Evolutionary conservation across 148 eudicot species (phyloP).

Genomic region (Heliamphora exappendiculata): DNA sequence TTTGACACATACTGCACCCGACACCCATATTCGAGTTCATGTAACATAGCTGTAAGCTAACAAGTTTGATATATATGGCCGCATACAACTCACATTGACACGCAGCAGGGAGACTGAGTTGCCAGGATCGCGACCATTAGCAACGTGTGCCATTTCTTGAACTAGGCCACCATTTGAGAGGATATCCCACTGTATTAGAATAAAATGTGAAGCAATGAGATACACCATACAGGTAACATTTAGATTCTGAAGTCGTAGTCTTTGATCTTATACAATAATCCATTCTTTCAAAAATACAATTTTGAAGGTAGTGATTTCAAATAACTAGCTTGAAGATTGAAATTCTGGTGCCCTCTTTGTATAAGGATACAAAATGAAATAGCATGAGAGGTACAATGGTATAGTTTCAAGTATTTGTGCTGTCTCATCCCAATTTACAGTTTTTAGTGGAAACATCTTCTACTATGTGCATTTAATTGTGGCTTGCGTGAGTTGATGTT

Average conservation of each 20-base stretch:
- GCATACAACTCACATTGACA: constrained; percentile 58
- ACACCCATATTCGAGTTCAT: too few relatives aligned
- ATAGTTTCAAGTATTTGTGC: not conserved
- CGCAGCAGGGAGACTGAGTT: constrained; percentile 66
- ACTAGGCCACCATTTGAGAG: constrained; percentile 67
- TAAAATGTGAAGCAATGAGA: not conserved
- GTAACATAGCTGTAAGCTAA: not conserved
- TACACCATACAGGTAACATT: not conserved
- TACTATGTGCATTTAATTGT: not conserved
- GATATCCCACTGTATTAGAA: constrained; percentile 42
- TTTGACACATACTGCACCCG: too few relatives aligned
- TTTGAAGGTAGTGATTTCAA: not conserved
- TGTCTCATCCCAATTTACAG: not conserved
- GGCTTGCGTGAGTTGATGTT: not conserved
- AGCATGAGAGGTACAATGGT: not conserved
- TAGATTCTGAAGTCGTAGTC: not conserved
- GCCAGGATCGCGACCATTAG: constrained; percentile 76
- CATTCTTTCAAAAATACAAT: not conserved
- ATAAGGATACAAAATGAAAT: not conserved
- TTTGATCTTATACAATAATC: not conserved
- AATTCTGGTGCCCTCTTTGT: not conserved
- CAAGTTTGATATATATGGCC: not conserved
- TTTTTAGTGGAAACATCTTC: too few relatives aligned
- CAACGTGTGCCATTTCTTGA: constrained; percentile 81
- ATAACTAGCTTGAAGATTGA: not conserved